Evolutionary conservation across 1,284 basidiomycete species (phyloP), one percentile per base, ranked within the genome.

Genomic region (Boletus semigastroideus): DNA sequence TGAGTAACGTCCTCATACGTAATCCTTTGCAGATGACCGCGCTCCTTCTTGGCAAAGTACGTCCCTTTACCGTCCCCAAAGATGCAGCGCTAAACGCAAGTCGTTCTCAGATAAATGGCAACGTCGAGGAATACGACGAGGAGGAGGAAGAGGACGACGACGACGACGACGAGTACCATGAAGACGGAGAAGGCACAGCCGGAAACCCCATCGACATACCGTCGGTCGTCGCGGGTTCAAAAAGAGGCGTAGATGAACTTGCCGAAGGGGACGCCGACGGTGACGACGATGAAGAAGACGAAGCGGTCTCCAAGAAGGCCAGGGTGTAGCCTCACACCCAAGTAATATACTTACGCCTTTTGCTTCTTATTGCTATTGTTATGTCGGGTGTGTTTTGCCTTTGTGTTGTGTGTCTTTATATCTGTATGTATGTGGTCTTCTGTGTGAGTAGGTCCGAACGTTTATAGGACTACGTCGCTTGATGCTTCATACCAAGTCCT

Each of bases 171-270:
- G 63, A 67, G 1, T 64, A 66, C 33, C 42, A 49, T 0, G 52
- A 61, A 5, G 48, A 55, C 3, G 42, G 16, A n/a, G 46, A 61
- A 28, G 66, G 54, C 13, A 37, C 51, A 6, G 56, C 20, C 3
- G 54, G 52, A 42, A 45, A 54, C 31, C 54, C 50, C 5, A 52
- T 48, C n/a, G 46, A 59, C 41, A 41, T 42, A 17, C 42, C 53
- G 4, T 39, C 52, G 4, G 14, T 20, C 12, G 44, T 48, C 33
- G 40, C 46, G 13, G 57, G 63, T 43, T 58, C 56, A 33, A 67
- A 70, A 51, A 64, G 67, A 38, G 44, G 53, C 2, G 63, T 5
- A 17, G 66, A 62, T 19, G 65, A 61, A n/a, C 59, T 65, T 38
- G 22, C 25, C 8, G 63, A 52, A 6, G 53, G 19, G 9, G 54